A percentile compares a stretch with the other conserved stretches of the same genome.
phyloP scores from a whole-genome alignment of 768 basidiomycete species.

The Coprinellus micaceus region DNA sequence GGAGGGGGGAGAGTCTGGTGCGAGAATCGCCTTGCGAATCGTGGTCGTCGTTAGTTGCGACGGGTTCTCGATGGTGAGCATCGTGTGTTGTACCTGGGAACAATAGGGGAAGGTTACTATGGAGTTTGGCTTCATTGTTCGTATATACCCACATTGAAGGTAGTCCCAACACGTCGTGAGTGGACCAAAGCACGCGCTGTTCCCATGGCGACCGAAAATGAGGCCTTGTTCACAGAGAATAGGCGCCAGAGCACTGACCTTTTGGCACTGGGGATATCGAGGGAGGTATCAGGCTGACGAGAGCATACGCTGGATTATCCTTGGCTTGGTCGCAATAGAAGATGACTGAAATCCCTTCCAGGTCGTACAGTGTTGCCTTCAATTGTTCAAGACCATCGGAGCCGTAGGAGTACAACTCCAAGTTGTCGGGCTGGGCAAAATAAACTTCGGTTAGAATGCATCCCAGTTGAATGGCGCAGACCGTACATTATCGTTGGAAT shows the following conservation, averaged over 20 bases:
- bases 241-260: constrained; percentile 16
- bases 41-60: constrained; percentile 40
- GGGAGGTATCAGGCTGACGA: constrained; percentile 46
- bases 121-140: constrained; percentile 2
- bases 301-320: constrained; percentile 33
- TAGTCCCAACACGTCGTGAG: constrained; percentile 42
- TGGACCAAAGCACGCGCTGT: constrained; percentile 46
- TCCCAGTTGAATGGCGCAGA: background rate
- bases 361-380: constrained; percentile 39
- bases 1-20: constrained; percentile 19
- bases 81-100: constrained; percentile 37
- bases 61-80: constrained; percentile 42
- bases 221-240: constrained; percentile 1
- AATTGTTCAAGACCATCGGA: constrained; percentile 41
- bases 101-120: constrained; percentile 16
- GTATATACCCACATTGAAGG: constrained; percentile 41
- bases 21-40: constrained; percentile 33
- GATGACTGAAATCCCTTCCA: constrained; percentile 38
- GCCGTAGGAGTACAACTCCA: constrained; percentile 39
- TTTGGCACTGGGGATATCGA: constrained; percentile 24
- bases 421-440: constrained; percentile 32
- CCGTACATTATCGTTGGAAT: constrained; percentile 4
- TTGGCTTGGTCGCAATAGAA: constrained; percentile 43
- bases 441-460: constrained; percentile 5
- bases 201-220: constrained; percentile 8